Evolutionary conservation across 495 filamentous ascomycete species (phyloP).

Genomic region (Penicillium simplicissimum): DNA sequence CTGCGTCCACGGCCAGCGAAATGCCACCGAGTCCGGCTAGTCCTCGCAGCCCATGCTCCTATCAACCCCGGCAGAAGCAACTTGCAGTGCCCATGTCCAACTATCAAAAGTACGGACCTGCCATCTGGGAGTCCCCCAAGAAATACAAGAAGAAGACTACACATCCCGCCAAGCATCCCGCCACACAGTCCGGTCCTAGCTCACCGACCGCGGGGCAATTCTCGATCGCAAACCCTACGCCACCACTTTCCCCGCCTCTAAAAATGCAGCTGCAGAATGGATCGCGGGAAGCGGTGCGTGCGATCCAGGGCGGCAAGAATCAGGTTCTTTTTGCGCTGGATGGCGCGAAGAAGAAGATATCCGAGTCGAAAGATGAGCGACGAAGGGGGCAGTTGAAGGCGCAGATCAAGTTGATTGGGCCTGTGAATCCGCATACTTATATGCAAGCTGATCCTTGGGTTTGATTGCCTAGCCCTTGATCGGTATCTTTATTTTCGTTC

Average conservation of each 20-base stretch:
- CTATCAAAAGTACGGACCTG: constrained; percentile 41
- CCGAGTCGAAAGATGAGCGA: constrained; percentile 35
- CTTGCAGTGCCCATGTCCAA: constrained; percentile 37
- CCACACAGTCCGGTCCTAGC: not conserved
- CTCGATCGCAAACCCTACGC: constrained; percentile 12
- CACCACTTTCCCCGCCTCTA: constrained; percentile 23
- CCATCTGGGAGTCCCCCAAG: constrained; percentile 41
- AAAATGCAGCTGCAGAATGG: constrained; percentile 32
- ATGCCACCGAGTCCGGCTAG: constrained; percentile 8
- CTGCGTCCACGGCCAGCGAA: constrained; percentile 17
- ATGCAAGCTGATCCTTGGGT: constrained; percentile 38
- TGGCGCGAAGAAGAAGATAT: constrained; percentile 37
- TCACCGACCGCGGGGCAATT: constrained; percentile 3
- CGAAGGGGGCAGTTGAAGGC: constrained; percentile 43
- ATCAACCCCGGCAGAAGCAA: constrained; percentile 24
- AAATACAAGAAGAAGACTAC: constrained; percentile 33
- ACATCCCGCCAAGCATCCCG: constrained; percentile 17
- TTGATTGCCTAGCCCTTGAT: constrained; percentile 11
- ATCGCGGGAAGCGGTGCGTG: constrained; percentile 32
- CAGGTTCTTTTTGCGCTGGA: constrained; percentile 33
- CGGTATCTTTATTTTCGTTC: not conserved
- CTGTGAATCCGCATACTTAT: constrained; percentile 41
- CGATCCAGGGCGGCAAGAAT: constrained; percentile 33
- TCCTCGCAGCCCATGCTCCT: constrained; percentile 6
- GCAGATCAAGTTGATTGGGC: constrained; percentile 46